These are phyloP conservation scores for Pichia terricola DNA, from an alignment of 1,139 yeast genomes.

Conservation along the genomic window DNA sequence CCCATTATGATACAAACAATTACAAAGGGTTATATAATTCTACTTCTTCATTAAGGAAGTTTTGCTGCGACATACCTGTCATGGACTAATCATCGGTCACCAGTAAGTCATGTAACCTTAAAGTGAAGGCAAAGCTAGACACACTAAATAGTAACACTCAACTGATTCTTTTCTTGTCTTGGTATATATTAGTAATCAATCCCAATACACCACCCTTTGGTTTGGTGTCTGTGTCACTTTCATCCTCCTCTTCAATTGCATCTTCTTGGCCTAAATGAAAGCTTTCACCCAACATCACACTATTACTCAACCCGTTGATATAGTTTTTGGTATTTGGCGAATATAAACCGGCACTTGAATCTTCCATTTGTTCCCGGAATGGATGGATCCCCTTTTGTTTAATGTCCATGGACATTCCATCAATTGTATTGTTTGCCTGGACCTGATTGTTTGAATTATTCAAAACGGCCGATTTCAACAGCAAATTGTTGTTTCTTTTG, in stretches of 20 bases:
- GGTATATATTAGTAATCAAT: conserved; percentile 73
- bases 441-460: conserved; percentile 7
- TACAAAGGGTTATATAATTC: too few relatives aligned
- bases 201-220: conserved; percentile 64
- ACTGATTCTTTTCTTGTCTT: conserved; percentile 35
- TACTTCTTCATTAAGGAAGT: too few relatives aligned
- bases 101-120: too few relatives aligned
- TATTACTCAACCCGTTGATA: conserved; percentile 19
- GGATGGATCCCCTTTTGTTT: not conserved
- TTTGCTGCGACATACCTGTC: too few relatives aligned
- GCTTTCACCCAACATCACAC: conserved; percentile 25
- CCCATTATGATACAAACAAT: too few relatives aligned
- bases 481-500: conserved; percentile 4
- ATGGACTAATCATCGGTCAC: too few relatives aligned
- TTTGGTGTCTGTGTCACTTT: conserved; percentile 16
- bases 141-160: not conserved
- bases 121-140: too few relatives aligned
- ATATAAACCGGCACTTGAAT: conserved; percentile 22
- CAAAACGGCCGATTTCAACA: conserved; percentile 16
- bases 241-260: conserved; percentile 21
- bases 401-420: not conserved
- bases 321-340: conserved; percentile 16
- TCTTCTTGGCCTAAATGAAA: conserved; percentile 17
- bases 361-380: conserved; percentile 20
- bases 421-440: conserved; percentile 8